Conservation (phyloP, 1,284 basidiomycete species). For the Boletus sp. region DNA sequence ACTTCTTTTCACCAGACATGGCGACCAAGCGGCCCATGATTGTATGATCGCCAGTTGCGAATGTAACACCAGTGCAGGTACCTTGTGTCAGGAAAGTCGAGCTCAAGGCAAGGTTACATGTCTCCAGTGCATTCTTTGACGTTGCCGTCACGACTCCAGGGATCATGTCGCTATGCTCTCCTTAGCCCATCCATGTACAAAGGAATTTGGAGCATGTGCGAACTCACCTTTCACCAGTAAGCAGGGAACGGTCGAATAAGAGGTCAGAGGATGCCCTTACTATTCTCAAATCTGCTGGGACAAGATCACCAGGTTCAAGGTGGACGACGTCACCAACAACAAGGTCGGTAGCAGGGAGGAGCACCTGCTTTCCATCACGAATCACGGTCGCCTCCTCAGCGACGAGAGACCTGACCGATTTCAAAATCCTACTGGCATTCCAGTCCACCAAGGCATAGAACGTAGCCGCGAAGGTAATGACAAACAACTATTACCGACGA, state of each 20-base stretch:
- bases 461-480: conserved; percentile 65
- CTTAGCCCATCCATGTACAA: too few relatives aligned
- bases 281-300: conserved; percentile 84
- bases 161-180: conserved; percentile 57
- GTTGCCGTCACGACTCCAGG: conserved; percentile 52
- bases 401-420: conserved; percentile 44
- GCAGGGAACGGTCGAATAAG: conserved; percentile 64
- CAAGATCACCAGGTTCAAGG: conserved; percentile 79
- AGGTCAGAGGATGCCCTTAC: conserved; percentile 56
- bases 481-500: conserved; percentile 42
- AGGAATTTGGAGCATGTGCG: background rate
- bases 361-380: conserved; percentile 62
- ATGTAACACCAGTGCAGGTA: conserved; percentile 58
- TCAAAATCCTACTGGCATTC: conserved; percentile 42
- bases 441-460: conserved; percentile 47
- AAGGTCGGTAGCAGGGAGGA: conserved; percentile 75
- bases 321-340: conserved; percentile 84
- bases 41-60: conserved; percentile 62
- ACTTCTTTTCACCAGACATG: conserved; percentile 53
- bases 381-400: conserved; percentile 47
- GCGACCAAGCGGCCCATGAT: conserved; percentile 65
- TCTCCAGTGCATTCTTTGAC: conserved; percentile 61
- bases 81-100: conserved; percentile 60
- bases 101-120: conserved; percentile 63
- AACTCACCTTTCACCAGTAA: conserved; percentile 58